Conservation (phyloP, 176 grass and related monocot species). For the Oryza australiensis region DNA sequence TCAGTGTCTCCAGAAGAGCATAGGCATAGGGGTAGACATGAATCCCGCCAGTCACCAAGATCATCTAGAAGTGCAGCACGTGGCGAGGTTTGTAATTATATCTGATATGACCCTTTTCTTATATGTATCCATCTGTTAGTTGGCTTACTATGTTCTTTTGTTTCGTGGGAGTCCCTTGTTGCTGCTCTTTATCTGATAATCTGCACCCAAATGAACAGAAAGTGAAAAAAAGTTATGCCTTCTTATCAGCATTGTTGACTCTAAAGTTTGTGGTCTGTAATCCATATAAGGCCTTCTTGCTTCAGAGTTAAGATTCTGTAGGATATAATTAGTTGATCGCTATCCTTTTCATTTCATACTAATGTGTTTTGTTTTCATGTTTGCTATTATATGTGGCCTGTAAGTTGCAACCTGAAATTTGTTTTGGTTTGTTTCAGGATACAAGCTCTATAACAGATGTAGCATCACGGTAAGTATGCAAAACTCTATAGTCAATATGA, state of each 20-base stretch:
- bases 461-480: slow-evolving; percentile 51
- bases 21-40: slow-evolving; percentile 35
- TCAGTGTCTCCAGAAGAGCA: slow-evolving; percentile 57
- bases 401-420: slow-evolving; percentile 42
- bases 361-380: background rate
- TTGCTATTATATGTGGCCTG: background rate
- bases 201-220: background rate
- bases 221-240: background rate
- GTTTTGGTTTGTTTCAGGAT: slow-evolving; percentile 51
- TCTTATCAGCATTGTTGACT: background rate
- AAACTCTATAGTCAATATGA: background rate
- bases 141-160: background rate
- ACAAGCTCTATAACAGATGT: slow-evolving; percentile 39
- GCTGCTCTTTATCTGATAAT: background rate
- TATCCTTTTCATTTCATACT: background rate
- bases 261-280: background rate
- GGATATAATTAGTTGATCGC: background rate
- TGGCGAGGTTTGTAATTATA: slow-evolving; percentile 74
- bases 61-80: slow-evolving; percentile 40
- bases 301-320: background rate
- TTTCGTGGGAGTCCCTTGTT: slow-evolving; percentile 20
- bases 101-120: slow-evolving; percentile 19
- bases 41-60: slow-evolving; percentile 50
- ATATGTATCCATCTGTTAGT: background rate
- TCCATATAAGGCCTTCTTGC: background rate